A percentile compares a stretch with the other conserved stretches of the same genome.
phyloP scores from a whole-genome alignment of 2,329 filamentous ascomycete genomes.

The Diplodia seriata region DNA sequence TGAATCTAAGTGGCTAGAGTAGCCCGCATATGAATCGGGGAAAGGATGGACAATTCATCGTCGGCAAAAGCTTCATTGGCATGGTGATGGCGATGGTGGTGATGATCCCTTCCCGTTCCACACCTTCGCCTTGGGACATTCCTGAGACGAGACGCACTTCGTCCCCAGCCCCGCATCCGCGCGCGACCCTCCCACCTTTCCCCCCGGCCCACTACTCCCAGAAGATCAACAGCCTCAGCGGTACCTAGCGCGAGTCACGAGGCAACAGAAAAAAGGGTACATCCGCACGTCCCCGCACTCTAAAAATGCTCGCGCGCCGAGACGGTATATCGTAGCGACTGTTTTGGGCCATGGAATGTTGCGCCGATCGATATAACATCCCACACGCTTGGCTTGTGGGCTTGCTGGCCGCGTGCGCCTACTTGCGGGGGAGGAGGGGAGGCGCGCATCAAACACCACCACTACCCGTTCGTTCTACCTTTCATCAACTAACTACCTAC shows the following conservation, averaged over 20 bases:
- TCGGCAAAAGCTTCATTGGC: not conserved
- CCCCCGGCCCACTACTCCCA: not conserved
- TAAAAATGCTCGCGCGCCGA: not conserved
- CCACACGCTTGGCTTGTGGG: too few species aligned
- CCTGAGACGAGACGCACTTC: not conserved
- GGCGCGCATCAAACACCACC: too few species aligned
- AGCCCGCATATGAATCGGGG: not conserved
- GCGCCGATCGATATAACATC: too few species aligned
- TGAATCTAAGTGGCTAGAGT: not conserved
- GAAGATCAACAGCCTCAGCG: not conserved
- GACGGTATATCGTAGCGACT: not conserved
- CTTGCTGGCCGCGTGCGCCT: too few species aligned
- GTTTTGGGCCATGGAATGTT: too few species aligned
- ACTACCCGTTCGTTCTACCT: too few species aligned
- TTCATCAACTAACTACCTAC: too few species aligned
- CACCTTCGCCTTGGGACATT: not conserved
- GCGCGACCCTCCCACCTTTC: too few species aligned
- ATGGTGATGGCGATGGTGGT: not conserved
- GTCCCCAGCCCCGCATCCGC: not conserved
- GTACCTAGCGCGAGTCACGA: not conserved
- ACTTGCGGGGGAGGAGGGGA: too few species aligned
- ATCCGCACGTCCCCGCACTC: not conserved
- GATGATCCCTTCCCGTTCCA: not conserved
- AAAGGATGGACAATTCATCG: not conserved
- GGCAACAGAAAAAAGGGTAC: not conserved